Evolutionary conservation across 2,329 filamentous ascomycete genomes (phyloP).

Genomic region (Nothomitra cinnamomea): DNA sequence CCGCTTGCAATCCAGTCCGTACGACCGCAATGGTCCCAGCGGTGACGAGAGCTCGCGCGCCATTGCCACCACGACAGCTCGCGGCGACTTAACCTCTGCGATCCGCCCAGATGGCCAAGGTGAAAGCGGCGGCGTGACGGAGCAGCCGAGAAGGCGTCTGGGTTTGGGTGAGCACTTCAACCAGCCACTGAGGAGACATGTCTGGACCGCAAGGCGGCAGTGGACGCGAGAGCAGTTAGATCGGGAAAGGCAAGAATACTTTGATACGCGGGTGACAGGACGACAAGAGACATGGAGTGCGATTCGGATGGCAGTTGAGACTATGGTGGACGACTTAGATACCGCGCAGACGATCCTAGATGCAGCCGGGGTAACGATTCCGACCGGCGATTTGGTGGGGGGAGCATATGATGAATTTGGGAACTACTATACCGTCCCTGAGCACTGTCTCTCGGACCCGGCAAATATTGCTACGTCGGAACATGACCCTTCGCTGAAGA

Average conservation of each 20-base stretch:
- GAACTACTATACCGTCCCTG: constrained; percentile 50
- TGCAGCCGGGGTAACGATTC: constrained; percentile 59
- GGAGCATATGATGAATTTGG: constrained; percentile 57
- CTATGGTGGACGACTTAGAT: constrained; percentile 45
- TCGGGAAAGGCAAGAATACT: constrained; percentile 65
- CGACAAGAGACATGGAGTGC: constrained; percentile 66
- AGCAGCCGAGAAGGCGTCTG: neutral
- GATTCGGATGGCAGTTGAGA: constrained; percentile 47
- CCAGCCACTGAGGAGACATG: constrained; percentile 46
- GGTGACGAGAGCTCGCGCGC: constrained; percentile 4
- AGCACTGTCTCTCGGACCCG: constrained; percentile 53
- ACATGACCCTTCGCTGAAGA: neutral
- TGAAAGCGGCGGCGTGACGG: neutral
- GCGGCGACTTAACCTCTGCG: neutral
- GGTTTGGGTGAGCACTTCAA: constrained; percentile 47
- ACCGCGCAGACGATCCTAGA: constrained; percentile 69
- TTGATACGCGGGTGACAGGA: constrained; percentile 74
- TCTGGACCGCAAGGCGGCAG: constrained; percentile 44
- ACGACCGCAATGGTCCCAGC: constrained; percentile 1
- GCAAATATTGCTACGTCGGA: constrained; percentile 29
- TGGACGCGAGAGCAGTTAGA: constrained; percentile 58
- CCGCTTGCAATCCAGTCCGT: constrained; percentile 2
- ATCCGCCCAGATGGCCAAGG: constrained; percentile 5
- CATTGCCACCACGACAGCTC: neutral
- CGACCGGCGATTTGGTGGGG: constrained; percentile 53